A percentile compares a stretch with the other conserved stretches of the same genome.
These are phyloP conservation scores for Termitomyces sp. DNA, from an alignment of 768 basidiomycete species.

Conservation along the genomic window DNA sequence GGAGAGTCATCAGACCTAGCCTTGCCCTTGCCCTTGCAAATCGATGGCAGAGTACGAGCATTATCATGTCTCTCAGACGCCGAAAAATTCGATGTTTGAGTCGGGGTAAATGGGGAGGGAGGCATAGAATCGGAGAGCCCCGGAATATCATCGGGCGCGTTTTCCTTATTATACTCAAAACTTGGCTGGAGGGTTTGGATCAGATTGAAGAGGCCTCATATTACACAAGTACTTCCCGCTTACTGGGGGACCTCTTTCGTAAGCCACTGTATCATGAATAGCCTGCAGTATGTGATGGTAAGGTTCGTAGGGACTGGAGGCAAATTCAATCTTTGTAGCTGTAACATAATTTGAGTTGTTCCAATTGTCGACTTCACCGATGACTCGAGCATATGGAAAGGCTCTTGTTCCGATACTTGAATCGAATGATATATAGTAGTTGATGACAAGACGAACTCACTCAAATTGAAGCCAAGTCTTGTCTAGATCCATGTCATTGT, in stretches of 20 bases:
- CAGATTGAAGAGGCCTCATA: background rate
- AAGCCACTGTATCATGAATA: background rate
- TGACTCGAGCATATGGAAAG: conserved; percentile 4
- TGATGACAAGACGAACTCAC: background rate
- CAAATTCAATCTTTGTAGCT: conserved; percentile 1
- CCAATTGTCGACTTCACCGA: background rate
- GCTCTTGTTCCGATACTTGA: background rate
- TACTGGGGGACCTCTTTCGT: background rate
- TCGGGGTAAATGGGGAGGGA: background rate
- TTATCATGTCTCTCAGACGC: background rate
- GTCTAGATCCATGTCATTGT: background rate
- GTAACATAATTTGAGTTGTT: background rate
- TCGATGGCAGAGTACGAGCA: background rate
- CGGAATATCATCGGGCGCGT: background rate
- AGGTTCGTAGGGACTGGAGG: background rate
- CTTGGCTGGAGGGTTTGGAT: background rate
- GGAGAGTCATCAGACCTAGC: background rate
- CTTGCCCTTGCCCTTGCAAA: background rate
- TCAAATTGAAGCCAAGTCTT: background rate
- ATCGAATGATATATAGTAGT: background rate
- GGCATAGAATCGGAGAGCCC: background rate
- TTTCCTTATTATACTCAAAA: background rate
- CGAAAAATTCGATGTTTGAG: background rate
- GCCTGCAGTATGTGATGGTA: conserved; percentile 5
- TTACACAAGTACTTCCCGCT: background rate